Percentiles rank a stretch among this genome's conserved stretches.
Conservation (phyloP, 2,329 filamentous ascomycete genomes). For the Ambrosiella xylebori region DNA sequence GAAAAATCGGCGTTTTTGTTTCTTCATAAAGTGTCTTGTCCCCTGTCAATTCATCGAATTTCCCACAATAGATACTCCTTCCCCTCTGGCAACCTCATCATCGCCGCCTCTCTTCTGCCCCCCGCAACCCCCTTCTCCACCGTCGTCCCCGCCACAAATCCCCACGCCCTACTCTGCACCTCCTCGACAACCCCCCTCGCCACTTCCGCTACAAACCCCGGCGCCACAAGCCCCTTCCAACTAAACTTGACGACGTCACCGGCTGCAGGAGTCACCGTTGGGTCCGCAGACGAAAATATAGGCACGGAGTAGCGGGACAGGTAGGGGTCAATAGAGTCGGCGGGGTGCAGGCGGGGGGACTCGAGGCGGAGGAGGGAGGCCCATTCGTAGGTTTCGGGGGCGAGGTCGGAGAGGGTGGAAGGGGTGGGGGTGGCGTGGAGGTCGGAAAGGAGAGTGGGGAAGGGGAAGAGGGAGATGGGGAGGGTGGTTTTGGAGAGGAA, state of each 20-base stretch:
- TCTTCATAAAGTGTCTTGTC: neutral
- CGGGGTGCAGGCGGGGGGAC: constrained; percentile 42
- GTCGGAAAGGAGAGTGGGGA: constrained; percentile 14
- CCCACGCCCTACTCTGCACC: constrained; percentile 2
- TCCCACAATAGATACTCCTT: constrained; percentile 46
- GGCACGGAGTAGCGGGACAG: constrained; percentile 42
- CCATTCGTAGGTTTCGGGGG: constrained; percentile 55
- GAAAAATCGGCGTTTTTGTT: neutral
- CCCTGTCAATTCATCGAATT: constrained; percentile 17
- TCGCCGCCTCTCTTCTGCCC: constrained; percentile 31
- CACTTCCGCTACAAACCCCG: constrained; percentile 27
- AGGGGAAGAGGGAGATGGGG: constrained; percentile 30
- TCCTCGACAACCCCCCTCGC: neutral
- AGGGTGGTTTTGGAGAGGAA: constrained; percentile 23
- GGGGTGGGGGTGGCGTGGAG: constrained; percentile 15
- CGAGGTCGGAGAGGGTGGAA: constrained; percentile 21
- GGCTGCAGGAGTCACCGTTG: neutral
- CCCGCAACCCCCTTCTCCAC: constrained; percentile 28
- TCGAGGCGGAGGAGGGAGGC: constrained; percentile 47
- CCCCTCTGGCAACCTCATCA: constrained; percentile 33
- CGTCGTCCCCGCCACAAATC: constrained; percentile 26
- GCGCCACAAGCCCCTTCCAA: constrained; percentile 41
- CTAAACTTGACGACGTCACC: constrained; percentile 30
- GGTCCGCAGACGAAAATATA: constrained; percentile 13
- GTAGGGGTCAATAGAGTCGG: constrained; percentile 48